These are phyloP conservation scores for Talaromyces nanjingensis DNA, from an alignment of 495 filamentous ascomycete genomes.

Conservation along the genomic window DNA sequence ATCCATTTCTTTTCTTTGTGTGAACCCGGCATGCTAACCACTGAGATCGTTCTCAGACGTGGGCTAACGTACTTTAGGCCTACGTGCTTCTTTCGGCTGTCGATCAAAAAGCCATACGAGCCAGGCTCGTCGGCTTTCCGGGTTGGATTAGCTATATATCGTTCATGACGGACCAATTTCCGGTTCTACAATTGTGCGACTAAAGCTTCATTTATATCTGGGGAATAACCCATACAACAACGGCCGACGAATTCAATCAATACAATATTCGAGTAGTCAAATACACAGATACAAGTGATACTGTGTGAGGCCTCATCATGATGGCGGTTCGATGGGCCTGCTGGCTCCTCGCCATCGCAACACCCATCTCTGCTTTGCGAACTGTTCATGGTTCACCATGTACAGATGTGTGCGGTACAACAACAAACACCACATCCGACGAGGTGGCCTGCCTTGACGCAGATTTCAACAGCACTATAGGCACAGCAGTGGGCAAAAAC, in stretches of 20 bases:
- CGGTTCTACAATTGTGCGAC: not conserved
- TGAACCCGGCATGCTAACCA: not conserved
- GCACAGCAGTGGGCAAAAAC: slow-evolving; percentile 27
- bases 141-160: not conserved
- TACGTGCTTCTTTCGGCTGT: not conserved
- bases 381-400: slow-evolving; percentile 48
- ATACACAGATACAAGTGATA: not conserved
- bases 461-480: slow-evolving; percentile 31
- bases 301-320: slow-evolving; percentile 1
- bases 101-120: not conserved
- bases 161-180: not conserved
- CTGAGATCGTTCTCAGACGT: not conserved
- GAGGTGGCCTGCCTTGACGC: slow-evolving; percentile 52
- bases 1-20: not conserved
- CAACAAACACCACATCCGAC: slow-evolving; percentile 36
- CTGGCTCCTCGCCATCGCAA: slow-evolving; percentile 10
- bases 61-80: not conserved
- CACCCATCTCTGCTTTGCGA: slow-evolving; percentile 19
- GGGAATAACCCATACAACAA: not conserved
- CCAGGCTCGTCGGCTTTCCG: not conserved
- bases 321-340: not conserved
- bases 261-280: not conserved
- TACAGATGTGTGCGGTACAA: slow-evolving; percentile 36
- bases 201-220: not conserved
- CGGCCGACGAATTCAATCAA: not conserved